Percentiles rank a stretch among this genome's conserved stretches.
These are phyloP conservation scores for Suillus ampliporus DNA, from an alignment of 768 basidiomycete species.

Conservation along the genomic window DNA sequence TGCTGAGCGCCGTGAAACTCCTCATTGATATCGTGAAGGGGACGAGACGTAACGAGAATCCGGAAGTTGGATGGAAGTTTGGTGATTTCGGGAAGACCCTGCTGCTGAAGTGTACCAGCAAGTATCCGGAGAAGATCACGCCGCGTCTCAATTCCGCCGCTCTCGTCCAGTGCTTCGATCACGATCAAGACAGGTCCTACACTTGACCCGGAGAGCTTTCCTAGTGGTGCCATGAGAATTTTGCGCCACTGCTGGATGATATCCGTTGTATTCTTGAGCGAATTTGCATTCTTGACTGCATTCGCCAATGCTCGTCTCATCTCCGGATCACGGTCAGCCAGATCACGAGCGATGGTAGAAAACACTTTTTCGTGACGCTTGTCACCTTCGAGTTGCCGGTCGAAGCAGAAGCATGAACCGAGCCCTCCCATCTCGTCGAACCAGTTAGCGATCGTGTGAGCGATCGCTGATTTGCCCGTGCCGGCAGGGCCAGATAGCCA, in stretches of 20 bases:
- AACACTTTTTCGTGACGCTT: neutral
- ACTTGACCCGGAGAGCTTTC: slow-evolving; percentile 7
- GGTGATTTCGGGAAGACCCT: neutral
- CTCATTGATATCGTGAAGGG: slow-evolving; percentile 8
- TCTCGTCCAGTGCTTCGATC: slow-evolving; percentile 31
- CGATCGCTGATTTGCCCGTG: too few relatives aligned
- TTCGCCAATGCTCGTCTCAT: neutral
- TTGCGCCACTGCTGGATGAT: slow-evolving; percentile 19
- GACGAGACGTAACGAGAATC: slow-evolving; percentile 14
- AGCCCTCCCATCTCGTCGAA: too few relatives aligned
- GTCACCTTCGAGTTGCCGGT: too few relatives aligned
- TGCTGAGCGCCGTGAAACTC: neutral
- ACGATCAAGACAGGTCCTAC: slow-evolving; percentile 28
- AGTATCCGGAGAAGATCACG: slow-evolving; percentile 18
- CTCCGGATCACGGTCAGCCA: neutral
- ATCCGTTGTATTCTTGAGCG: neutral
- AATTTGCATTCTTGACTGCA: neutral
- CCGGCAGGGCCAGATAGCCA: slow-evolving; percentile 33
- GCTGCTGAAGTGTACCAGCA: neutral
- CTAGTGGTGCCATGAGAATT: slow-evolving; percentile 21
- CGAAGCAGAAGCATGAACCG: slow-evolving; percentile 1
- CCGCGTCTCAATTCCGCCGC: slow-evolving; percentile 6
- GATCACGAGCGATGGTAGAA: neutral
- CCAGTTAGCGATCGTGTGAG: too few relatives aligned
- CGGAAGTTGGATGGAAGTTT: slow-evolving; percentile 13